Base-by-base conservation (phyloP, 139 green algal genomes). In the Trebouxia sp. region DNA sequence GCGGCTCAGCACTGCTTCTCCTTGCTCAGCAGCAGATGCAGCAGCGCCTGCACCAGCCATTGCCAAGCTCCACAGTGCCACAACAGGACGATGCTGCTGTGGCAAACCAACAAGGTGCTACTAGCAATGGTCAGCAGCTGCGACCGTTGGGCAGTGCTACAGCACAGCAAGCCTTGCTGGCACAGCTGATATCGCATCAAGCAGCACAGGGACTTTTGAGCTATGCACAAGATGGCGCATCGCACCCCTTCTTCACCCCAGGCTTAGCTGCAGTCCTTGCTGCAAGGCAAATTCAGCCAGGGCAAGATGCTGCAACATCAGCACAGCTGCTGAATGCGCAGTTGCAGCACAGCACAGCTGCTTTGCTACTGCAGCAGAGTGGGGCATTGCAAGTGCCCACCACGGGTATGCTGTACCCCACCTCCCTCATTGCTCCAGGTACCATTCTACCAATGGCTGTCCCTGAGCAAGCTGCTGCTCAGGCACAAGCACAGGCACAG, bases 1-100 rank as follows among this genome's bases (percentile, higher is more conserved):
- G 32, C 37, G 32, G 32, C 28, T 72, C 62, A 45, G 37, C 62
- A 8, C 35, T 72, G 32, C 32, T 72, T 12, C 32, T 72, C 32
- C 62, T 72, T 9, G 62, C 62, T 22, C 62, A 72, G 32, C 62
- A 72, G 32, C 62, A 72, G 62, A 72, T 72, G 62, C 62, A 72
- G 62, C 62, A 72, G 62, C 62, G 62, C 1, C 37, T 72, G 32
- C 42, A 72, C 35, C 62, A 72, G 35, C 62, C 62, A 32, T 35
- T 45, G 15, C 32, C 47, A 26, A 14, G 15, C 3, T 17, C 47
- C 20, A 17, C 47, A 17, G 47, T 17, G 14, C 20, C 47, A 53
- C 47, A 53, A 5, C 47, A 53, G 47, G 14, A 53, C 15, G 4
- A 53, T 17, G 20, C n/a, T n/a, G n/a, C n/a, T n/a, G n/a, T n/a